Base-by-base conservation (phyloP, 106 monocot genomes). In the Gastrodia elata region DNA sequence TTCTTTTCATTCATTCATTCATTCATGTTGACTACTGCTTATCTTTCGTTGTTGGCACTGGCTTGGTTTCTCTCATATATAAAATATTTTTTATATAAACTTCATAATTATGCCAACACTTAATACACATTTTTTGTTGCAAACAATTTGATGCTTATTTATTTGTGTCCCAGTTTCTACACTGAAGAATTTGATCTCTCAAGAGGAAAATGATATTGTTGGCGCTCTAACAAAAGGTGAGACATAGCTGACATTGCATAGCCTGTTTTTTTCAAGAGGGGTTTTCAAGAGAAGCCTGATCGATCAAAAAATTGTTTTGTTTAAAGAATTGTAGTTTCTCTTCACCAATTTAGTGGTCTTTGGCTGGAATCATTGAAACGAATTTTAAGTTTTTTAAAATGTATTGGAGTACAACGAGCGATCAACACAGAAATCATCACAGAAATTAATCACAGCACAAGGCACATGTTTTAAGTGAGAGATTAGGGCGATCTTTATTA, bases 121-220 rank as follows among this genome's bases (percentile, higher is more conserved):
- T n/a, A n/a, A 55, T 22, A 1, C 22, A 55, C 24, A n/a, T 22
- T 55, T 18, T 0, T 20, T 55, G n/a, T 22, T 20, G 24, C 14
- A 59, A 61, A 61, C 32, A 61, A 61, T 61, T 32, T 61, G 61
- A 61, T 61, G 30, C 11, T 61, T 32, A 9, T 14, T 6, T n/a
- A 38, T 57, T 72, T 14, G 25, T 76, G 13, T 80, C 80, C 64
- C 81, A 94, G 94, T 56, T 77, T 72, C 77, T 27, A 76, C 80
- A 25, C 80, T 87, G 86, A 91, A 94, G 83, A 86, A 82, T 81
- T 83, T 86, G 25, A 88, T 91, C 40, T 77, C 86, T 57, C 88
- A 88, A 80, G 94, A 88, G 72, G 90, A 90, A 75, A 58, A 64
- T 72, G 80, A 74, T 18, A 37, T 27, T 59, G 82, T 55, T 65